Conservation (phyloP, 495 filamentous ascomycete species). For the Tuber magnatum region DNA sequence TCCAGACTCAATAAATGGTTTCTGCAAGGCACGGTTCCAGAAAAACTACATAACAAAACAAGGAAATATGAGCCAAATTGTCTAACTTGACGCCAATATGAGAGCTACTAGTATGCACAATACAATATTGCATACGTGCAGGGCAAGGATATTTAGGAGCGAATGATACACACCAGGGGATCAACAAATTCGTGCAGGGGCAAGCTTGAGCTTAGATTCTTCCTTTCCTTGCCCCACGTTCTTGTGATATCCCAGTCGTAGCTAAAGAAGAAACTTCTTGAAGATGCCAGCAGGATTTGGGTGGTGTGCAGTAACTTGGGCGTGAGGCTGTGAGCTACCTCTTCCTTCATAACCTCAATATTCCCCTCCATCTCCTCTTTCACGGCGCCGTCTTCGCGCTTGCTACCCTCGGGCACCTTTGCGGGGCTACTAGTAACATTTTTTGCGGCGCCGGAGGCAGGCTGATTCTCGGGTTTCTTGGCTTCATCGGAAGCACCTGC, state of each 20-base stretch:
- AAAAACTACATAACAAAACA: conserved; percentile 57
- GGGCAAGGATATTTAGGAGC: not conserved
- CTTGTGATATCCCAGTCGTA: conserved; percentile 88
- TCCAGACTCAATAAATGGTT: conserved; percentile 64
- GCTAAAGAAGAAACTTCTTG: conserved; percentile 80
- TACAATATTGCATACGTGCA: not conserved
- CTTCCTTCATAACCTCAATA: conserved; percentile 39
- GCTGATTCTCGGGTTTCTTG: conserved; percentile 38
- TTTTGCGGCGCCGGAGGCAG: conserved; percentile 19
- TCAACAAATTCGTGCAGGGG: conserved; percentile 70
- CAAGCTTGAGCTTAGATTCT: conserved; percentile 42
- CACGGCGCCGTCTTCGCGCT: conserved; percentile 22
- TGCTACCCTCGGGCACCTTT: conserved; percentile 32
- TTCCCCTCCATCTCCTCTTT: conserved; percentile 32
- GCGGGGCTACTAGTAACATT: not conserved
- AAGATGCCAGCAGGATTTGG: conserved; percentile 67
- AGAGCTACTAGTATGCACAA: not conserved
- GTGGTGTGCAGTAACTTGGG: conserved; percentile 80
- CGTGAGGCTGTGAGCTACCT: conserved; percentile 51
- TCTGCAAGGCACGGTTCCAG: conserved; percentile 75
- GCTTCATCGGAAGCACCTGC: conserved; percentile 23
- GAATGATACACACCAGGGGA: conserved; percentile 51
- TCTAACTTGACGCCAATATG: not conserved
- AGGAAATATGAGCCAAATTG: conserved; percentile 4
- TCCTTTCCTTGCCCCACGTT: conserved; percentile 40